Evolutionary conservation across 768 basidiomycete species (phyloP).

Genomic region (Exidia glandulosa): DNA sequence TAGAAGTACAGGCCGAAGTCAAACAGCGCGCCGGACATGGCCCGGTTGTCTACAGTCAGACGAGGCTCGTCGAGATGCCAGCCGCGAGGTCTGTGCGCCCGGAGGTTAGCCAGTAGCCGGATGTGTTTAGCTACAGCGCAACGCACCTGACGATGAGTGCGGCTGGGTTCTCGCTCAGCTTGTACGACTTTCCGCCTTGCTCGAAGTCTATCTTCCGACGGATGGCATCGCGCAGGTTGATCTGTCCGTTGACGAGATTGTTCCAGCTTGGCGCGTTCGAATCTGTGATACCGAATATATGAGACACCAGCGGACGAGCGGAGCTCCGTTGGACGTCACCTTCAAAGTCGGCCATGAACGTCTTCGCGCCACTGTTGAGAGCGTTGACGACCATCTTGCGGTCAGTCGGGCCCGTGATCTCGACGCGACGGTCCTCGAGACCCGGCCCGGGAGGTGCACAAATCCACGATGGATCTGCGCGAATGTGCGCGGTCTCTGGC

Average conservation of each 20-base stretch:
- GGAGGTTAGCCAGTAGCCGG: not conserved
- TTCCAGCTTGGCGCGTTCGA: constrained; percentile 89
- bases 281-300: constrained; percentile 36
- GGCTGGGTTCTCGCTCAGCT: constrained; percentile 76
- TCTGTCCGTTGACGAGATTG: constrained; percentile 86
- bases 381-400: constrained; percentile 99
- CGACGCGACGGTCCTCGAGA: constrained; percentile 87
- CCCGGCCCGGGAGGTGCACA: constrained; percentile 89
- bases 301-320: not conserved
- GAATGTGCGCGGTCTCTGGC: constrained; percentile 78
- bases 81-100: constrained; percentile 68
- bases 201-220: constrained; percentile 85
- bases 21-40: constrained; percentile 87
- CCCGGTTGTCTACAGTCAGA: constrained; percentile 76
- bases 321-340: constrained; percentile 31
- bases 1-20: constrained; percentile 97
- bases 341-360: constrained; percentile 99
- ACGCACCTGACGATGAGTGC: constrained; percentile 82
- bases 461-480: constrained; percentile 82
- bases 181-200: constrained; percentile 80
- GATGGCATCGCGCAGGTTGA: constrained; percentile 89
- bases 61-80: constrained; percentile 98
- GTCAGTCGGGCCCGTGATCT: constrained; percentile 97
- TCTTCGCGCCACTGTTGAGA: constrained; percentile 88
- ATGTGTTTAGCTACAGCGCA: not conserved